Percentiles rank a stretch among this genome's conserved stretches.
Conservation (phyloP, 2,329 filamentous ascomycete genomes). For the Fusarium falciforme region DNA sequence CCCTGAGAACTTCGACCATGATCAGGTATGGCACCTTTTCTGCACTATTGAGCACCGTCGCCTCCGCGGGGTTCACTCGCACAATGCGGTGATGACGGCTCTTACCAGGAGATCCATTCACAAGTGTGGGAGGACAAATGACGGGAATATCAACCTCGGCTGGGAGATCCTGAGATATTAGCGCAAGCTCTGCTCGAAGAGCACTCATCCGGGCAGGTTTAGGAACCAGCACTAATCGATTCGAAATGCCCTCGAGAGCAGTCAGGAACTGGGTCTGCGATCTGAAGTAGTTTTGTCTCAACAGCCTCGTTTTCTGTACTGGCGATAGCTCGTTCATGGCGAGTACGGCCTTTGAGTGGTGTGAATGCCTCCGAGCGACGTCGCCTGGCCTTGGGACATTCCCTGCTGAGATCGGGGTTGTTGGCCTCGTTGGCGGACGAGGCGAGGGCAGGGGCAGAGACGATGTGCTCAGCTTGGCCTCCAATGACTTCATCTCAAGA, state of each 20-base stretch:
- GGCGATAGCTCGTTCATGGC: slow-evolving; percentile 71
- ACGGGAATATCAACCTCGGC: slow-evolving; percentile 87
- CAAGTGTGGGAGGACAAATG: slow-evolving; percentile 80
- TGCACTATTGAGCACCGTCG: slow-evolving; percentile 86
- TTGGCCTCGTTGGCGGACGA: slow-evolving; percentile 62
- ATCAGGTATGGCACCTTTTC: slow-evolving; percentile 87
- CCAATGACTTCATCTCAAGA: slow-evolving; percentile 64
- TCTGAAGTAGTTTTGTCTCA: slow-evolving; percentile 86
- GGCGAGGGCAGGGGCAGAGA: slow-evolving; percentile 74
- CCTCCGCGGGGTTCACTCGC: slow-evolving; percentile 83
- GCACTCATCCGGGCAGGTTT: slow-evolving; percentile 86
- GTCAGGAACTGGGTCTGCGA: slow-evolving; percentile 84
- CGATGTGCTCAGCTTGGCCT: slow-evolving; percentile 74
- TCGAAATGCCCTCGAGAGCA: slow-evolving; percentile 85
- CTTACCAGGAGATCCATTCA: slow-evolving; percentile 77
- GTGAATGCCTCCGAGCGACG: slow-evolving; percentile 70
- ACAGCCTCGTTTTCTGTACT: slow-evolving; percentile 75
- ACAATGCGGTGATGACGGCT: slow-evolving; percentile 87
- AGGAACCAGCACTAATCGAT: slow-evolving; percentile 83
- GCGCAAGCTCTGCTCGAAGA: slow-evolving; percentile 80
- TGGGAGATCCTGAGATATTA: slow-evolving; percentile 84
- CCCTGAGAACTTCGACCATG: slow-evolving; percentile 84
- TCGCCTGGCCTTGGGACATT: slow-evolving; percentile 60
- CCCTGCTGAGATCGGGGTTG: slow-evolving; percentile 69
- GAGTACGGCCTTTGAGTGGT: slow-evolving; percentile 66